Percentiles rank a stretch among this genome's conserved stretches.
phyloP scores from a whole-genome alignment of 352 stramenopile genomes.

The Pythium phragmitis region DNA sequence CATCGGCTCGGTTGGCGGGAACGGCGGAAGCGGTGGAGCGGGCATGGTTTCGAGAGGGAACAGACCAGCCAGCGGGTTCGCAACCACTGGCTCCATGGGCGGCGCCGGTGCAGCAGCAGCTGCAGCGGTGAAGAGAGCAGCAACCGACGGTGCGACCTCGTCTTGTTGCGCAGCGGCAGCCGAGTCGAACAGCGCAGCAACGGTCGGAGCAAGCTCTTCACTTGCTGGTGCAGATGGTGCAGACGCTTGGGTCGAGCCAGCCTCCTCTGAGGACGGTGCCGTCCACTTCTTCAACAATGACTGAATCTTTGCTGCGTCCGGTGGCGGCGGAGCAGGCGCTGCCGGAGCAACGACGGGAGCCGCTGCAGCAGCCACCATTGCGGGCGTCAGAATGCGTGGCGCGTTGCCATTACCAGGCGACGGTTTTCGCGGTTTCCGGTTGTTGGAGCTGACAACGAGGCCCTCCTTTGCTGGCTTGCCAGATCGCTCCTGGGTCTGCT shows the following conservation, averaged over 20 bases:
- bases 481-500: conserved; percentile 14
- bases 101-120: conserved; percentile 13
- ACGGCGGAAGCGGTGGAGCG: conserved; percentile 17
- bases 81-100: conserved; percentile 10
- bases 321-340: conserved; percentile 29
- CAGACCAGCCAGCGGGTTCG: conserved; percentile 26
- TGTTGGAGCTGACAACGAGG: conserved; percentile 22
- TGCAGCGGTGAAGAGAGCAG: conserved; percentile 42
- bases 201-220: conserved; percentile 35
- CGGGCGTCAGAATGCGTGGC: conserved; percentile 17
- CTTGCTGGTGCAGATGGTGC: neutral
- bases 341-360: conserved; percentile 1
- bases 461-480: conserved; percentile 8
- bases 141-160: conserved; percentile 42
- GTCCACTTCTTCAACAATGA: conserved; percentile 66
- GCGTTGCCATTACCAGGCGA: conserved; percentile 4
- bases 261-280: conserved; percentile 21
- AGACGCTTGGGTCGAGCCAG: neutral
- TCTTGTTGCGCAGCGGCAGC: conserved; percentile 22
- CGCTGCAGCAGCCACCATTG: conserved; percentile 11
- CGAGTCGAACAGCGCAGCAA: conserved; percentile 47
- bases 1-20: conserved; percentile 4
- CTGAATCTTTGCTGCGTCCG: conserved; percentile 60
- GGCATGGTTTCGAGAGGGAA: conserved; percentile 51
- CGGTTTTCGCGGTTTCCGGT: conserved; percentile 21